These are phyloP conservation scores for Aspergillus sp. DNA, from an alignment of 2,329 filamentous ascomycete genomes.

Conservation along the genomic window DNA sequence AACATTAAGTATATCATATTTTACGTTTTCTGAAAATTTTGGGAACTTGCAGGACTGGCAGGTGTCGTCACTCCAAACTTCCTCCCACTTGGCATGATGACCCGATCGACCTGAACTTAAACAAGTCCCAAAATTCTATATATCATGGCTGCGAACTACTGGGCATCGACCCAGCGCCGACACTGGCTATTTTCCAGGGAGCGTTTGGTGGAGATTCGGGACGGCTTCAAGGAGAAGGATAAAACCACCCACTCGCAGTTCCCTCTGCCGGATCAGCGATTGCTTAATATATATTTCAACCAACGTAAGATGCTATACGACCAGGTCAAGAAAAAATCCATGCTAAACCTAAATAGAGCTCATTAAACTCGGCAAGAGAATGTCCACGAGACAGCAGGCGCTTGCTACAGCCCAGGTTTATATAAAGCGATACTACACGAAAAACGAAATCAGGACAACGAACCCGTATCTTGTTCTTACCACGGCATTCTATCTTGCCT, in stretches of 20 bases:
- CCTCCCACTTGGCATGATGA: conserved; percentile 8
- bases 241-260: conserved; percentile 73
- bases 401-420: conserved; percentile 94
- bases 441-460: conserved; percentile 85
- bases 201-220: conserved; percentile 72
- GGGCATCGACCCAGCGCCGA: conserved; percentile 87
- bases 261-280: conserved; percentile 75
- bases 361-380: conserved; percentile 76
- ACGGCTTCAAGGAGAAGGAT: conserved; percentile 75
- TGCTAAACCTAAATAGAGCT: conserved; percentile 58
- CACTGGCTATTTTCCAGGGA: conserved; percentile 89
- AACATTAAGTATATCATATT: neutral
- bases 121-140: neutral
- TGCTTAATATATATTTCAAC: conserved; percentile 89
- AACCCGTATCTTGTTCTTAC: conserved; percentile 91
- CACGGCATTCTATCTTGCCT: conserved; percentile 92
- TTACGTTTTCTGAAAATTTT: neutral
- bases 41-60: neutral
- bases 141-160: conserved; percentile 90
- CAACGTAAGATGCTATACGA: conserved; percentile 61
- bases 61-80: neutral
- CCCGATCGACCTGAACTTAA: conserved; percentile 6
- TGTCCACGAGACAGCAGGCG: conserved; percentile 84
- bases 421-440: conserved; percentile 88
- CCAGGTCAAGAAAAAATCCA: neutral